Evolutionary conservation across 179 eudicot genomes (phyloP), one percentile per base, ranked within the genome.

Genomic region (Silene coronaria): DNA sequence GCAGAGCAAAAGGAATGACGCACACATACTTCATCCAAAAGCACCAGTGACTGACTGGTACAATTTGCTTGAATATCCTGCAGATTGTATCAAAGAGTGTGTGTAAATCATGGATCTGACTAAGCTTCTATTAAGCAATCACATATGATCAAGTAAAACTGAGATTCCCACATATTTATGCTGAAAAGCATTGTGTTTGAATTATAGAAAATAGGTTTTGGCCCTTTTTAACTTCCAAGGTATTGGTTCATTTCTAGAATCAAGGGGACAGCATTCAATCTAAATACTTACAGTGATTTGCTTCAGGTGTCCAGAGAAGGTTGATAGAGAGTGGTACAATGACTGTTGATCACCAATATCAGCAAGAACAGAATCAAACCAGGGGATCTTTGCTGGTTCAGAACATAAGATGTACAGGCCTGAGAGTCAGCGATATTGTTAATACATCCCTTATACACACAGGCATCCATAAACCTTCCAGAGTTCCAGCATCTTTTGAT

Each of bases 341-440:
- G 98, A 94, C 76, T 94, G 98, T 65, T 88, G 92, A 80, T 94
- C 98, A 71, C 98, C 97, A 82, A 94, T 94, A 85, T 94, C 98
- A 82, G 98, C 98, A 80, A 88, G 85, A 79, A 94, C 85, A 82
- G 72, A 84, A 81, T 94, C 98, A 86, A 92, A 90, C 96, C 98
- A 94, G 57, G 96, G 98, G 57, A 90, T 83, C 81, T 59, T 83
- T 45, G 80, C 92, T 48, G 94, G 86, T 85, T 90, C 98, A 76
- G 98, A 85, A 72, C 97, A 85, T 81, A 94, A 77, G 34, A 92
- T 88, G 79, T 88, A 85, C 61, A 94, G 88, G 76, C 98, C 98
- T 94, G 88, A 67, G 51, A 80, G 51, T 74, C 8, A 27, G 34
- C 6, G 42, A 34, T 34, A 34, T 28, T 55, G 55, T 26, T 34